Base-by-base conservation (phyloP, 345 rosid species). In the Eucalyptus guilfoylei region DNA sequence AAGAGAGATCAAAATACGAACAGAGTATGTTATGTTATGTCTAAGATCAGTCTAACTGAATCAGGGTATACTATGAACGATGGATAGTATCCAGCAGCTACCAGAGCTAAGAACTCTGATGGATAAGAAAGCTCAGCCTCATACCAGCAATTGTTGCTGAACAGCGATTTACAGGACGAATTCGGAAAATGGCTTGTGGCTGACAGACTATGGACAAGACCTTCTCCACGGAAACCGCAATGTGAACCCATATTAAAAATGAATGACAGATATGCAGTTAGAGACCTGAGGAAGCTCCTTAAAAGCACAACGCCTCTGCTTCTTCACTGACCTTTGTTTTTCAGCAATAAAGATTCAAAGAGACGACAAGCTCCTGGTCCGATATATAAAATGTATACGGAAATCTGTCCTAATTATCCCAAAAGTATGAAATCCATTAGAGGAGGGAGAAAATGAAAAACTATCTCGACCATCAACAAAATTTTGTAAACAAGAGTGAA, bases 221-320 rank as follows among this genome's bases (percentile, higher is more conserved):
- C 95, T 95, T 97, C 96, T 97, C 99, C 93, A 98, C 97, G 64
- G 98, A 96, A 89, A 97, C 99, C 96, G 97, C 90, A 92, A 88
- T 24, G 19, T 49, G 16, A 37, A 47, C 26, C 26, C 24, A 64
- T 17, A 54, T 24, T 32, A 32, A 88, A 50, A 16, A 50, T 21
- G 48, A 54, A 44, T 24, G 52, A 80, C 19, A n/a, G 45, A 67
- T 34, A 47, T 21, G 45, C 13, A 23, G 44, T 72, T 34, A 72
- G 45, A 72, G 81, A 72, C 14, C 81, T 10, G 45, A 72, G 81
- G 81, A 19, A 37, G 12, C 44, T 72, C 81, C 81, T 69, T 37
- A 19, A 72, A 72, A 34, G 45, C 6, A 37, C 23, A 13, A 37
- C 7, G 14, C 14, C 26, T 72, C 11, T 21, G 54, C 54, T 88